Conservation (phyloP, 2,329 filamentous ascomycete genomes). For the Paraphoma sp. region DNA sequence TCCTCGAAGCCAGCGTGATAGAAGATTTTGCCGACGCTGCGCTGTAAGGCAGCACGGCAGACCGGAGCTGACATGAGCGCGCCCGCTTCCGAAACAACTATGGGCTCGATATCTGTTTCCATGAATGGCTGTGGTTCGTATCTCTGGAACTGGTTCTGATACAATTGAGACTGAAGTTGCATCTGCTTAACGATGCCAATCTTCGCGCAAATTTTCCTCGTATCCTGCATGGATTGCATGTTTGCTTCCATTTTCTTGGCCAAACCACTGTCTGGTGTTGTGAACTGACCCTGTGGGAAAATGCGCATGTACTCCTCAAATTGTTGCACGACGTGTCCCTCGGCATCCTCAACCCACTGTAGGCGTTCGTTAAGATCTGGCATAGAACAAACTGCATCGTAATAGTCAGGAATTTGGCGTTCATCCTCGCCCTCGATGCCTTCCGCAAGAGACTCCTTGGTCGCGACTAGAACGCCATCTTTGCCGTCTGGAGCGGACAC, state of each 20-base stretch:
- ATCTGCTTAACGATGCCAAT: slow-evolving; percentile 99
- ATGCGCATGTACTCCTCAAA: slow-evolving; percentile 83
- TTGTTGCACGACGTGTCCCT: slow-evolving; percentile 88
- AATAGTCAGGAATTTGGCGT: slow-evolving; percentile 89
- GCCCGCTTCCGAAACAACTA: slow-evolving; percentile 87
- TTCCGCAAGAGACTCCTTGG: slow-evolving; percentile 83
- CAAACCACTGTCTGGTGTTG: slow-evolving; percentile 74
- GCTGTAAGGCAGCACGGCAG: slow-evolving; percentile 83
- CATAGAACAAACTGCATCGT: slow-evolving; percentile 83
- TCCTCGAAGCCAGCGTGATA: slow-evolving; percentile 98
- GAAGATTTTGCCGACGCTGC: slow-evolving; percentile 91
- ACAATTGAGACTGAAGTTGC: slow-evolving; percentile 98
- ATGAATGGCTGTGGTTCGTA: slow-evolving; percentile 89
- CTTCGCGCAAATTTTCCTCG: slow-evolving; percentile 92
- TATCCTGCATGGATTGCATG: slow-evolving; percentile 94
- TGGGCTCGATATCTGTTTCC: slow-evolving; percentile 85
- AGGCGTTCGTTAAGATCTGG: slow-evolving; percentile 81
- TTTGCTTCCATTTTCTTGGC: slow-evolving; percentile 86
- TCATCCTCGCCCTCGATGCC: slow-evolving; percentile 87
- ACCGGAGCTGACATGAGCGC: slow-evolving; percentile 85
- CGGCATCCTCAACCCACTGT: slow-evolving; percentile 86
- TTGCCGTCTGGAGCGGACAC: slow-evolving; percentile 54
- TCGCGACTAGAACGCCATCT: slow-evolving; percentile 57
- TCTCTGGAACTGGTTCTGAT: slow-evolving; percentile 97
- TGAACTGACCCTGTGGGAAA: slow-evolving; percentile 77